phyloP scores from a whole-genome alignment of 139 green algal species.

The Axilococcus clingmanii region DNA sequence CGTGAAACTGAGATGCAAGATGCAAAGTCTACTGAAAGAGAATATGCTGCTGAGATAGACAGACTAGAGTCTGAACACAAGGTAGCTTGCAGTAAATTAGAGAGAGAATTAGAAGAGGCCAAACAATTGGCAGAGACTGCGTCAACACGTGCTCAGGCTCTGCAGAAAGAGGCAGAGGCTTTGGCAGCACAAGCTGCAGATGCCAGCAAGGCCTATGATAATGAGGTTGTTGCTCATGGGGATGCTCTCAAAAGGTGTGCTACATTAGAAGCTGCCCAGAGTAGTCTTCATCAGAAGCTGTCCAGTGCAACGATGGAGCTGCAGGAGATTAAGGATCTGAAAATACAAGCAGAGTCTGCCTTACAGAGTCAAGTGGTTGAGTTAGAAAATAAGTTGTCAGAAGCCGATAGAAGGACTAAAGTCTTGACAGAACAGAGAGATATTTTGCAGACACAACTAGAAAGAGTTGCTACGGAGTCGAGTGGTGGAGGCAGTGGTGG shows the following conservation, averaged over 20 bases:
- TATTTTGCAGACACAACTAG: conserved; percentile 36
- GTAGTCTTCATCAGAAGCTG: not conserved
- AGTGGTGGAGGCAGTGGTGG: conserved; percentile 6
- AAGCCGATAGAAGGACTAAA: conserved; percentile 5
- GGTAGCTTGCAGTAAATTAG: not conserved
- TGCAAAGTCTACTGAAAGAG: conserved; percentile 11
- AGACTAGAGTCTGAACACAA: conserved; percentile 10
- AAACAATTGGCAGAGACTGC: not conserved
- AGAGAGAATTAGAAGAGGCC: conserved; percentile 3
- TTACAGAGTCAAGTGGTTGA: conserved; percentile 2
- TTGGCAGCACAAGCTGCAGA: conserved; percentile 8
- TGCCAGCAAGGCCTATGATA: conserved; percentile 26
- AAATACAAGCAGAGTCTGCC: not conserved
- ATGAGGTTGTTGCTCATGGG: conserved; percentile 34
- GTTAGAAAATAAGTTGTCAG: conserved; percentile 8
- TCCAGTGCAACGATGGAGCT: not conserved
- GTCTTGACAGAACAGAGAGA: conserved; percentile 28
- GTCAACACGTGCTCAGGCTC: not conserved
- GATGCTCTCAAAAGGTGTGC: conserved; percentile 13
- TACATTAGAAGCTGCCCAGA: not conserved
- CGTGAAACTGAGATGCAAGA: conserved; percentile 15
- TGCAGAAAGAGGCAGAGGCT: not conserved
- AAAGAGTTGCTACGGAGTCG: conserved; percentile 16
- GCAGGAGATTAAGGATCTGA: not conserved
- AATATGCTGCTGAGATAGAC: conserved; percentile 15